Base-by-base conservation (phyloP, 148 eudicot genomes). In the Camellia lanceoleosa region DNA sequence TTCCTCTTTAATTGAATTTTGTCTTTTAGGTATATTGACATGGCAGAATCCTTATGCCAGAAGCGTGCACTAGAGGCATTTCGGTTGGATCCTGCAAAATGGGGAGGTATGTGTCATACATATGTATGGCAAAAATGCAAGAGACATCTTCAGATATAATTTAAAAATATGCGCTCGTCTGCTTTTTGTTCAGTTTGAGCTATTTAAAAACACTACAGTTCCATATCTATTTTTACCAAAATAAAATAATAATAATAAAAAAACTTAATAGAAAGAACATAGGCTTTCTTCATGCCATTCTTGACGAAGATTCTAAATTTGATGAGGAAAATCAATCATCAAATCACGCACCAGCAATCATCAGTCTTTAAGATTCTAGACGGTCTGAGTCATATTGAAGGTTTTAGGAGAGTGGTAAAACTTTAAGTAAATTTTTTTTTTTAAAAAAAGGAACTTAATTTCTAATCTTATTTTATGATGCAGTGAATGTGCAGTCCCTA, bases 41-140 rank as follows among this genome's bases (percentile, higher is more conserved):
- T 96, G 99, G 99, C 99, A 49, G 99, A 96, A 84, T 75, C 95
- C 54, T 78, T 96, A 69, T 94, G 99, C 86, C 99, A 96, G 82
- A 96, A 94, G 85, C 98, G 99, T 81, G 99, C 99, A 3, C 73
- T 94, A 83, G 99, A 96, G 86, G 99, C 95, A 80, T 96, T 96
- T 66, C 88, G 99, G 51, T 91, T 96, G 92, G 99, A 96, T 89
- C 99, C 99, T 73, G 94, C 87, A 59, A 94, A 94, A 89, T 96
- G 99, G 99, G 98, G 99, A 94, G 99, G 99, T 96, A 69, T 55
- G 74, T 62, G 19, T 30, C 38, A 30, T 30, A 30, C 38, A 54
- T 23, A 5, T 55, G 15, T 71, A 11, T 7, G 54, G 43, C 19
- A 20, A 46, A 12, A 20, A 76, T 75, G 38, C 68, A 63, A 44